Conservation (phyloP, 352 stramenopile species). For the Globisporangium spinosum region DNA sequence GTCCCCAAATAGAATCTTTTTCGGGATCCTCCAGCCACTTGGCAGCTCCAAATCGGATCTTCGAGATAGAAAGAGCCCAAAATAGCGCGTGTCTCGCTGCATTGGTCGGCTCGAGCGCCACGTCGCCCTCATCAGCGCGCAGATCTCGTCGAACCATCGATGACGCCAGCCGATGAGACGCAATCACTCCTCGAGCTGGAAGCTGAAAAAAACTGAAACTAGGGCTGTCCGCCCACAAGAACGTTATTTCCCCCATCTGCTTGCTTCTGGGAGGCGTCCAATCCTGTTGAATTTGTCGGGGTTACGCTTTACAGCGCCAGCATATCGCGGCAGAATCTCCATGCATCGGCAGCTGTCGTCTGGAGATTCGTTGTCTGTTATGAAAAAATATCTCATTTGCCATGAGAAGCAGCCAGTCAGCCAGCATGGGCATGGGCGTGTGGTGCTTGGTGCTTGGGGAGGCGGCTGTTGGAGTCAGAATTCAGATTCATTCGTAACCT, state of each 20-base stretch:
- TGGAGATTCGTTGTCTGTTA: background rate
- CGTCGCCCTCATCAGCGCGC: slow-evolving; percentile 2
- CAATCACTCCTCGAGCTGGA: background rate
- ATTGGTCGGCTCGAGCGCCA: background rate
- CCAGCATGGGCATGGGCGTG: background rate
- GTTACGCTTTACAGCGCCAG: background rate
- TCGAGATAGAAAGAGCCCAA: background rate
- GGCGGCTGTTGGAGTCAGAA: background rate
- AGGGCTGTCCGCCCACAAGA: slow-evolving; percentile 3
- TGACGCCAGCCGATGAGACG: background rate
- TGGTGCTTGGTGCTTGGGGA: background rate
- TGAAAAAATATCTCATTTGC: background rate
- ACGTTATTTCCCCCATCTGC: background rate
- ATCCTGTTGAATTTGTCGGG: background rate
- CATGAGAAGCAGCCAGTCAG: background rate
- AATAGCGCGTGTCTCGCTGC: background rate
- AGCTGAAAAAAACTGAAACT: background rate
- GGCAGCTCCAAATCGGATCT: background rate
- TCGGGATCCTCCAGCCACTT: background rate
- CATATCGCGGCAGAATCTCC: background rate
- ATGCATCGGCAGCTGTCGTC: background rate
- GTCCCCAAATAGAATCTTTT: background rate
- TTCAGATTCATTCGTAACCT: background rate
- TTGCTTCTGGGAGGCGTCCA: background rate
- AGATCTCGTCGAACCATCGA: background rate